Evolutionary conservation across 345 rosid genomes (phyloP).

Genomic region (Murraya koenigii): DNA sequence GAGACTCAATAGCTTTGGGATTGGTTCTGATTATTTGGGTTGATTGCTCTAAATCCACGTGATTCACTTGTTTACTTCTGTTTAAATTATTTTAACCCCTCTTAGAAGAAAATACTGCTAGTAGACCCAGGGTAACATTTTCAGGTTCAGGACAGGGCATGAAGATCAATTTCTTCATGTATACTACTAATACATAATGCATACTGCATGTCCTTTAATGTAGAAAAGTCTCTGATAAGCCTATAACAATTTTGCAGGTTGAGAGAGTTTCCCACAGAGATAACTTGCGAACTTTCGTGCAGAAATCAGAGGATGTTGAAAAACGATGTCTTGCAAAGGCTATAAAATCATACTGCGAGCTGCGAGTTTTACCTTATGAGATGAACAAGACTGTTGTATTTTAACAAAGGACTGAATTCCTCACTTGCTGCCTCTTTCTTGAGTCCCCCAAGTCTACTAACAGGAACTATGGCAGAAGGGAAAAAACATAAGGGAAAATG

Average conservation of each 20-base stretch:
- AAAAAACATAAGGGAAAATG: not conserved
- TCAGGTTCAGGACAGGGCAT: not conserved
- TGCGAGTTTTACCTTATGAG: slow-evolving; percentile 75
- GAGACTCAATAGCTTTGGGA: not conserved
- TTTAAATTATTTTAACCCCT: not conserved
- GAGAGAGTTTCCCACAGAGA: slow-evolving; percentile 94
- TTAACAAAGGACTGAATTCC: slow-evolving; percentile 22
- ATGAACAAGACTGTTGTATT: slow-evolving; percentile 76
- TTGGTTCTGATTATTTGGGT: not conserved
- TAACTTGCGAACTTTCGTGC: slow-evolving; percentile 71
- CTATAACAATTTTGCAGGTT: slow-evolving; percentile 50
- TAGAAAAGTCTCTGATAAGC: not conserved
- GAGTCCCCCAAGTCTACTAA: not conserved
- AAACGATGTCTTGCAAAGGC: slow-evolving; percentile 85
- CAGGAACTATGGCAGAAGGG: not conserved
- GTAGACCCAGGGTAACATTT: not conserved
- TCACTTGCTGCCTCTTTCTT: not conserved
- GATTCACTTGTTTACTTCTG: not conserved
- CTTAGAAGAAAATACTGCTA: slow-evolving; percentile 1
- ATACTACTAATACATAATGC: not conserved
- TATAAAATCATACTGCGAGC: slow-evolving; percentile 75
- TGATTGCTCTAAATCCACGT: not conserved
- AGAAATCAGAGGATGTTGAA: slow-evolving; percentile 91
- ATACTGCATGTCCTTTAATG: not conserved
- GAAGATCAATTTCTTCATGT: not conserved